Conservation (phyloP, 148 eudicot species). For the Rhododendron henanense region DNA sequence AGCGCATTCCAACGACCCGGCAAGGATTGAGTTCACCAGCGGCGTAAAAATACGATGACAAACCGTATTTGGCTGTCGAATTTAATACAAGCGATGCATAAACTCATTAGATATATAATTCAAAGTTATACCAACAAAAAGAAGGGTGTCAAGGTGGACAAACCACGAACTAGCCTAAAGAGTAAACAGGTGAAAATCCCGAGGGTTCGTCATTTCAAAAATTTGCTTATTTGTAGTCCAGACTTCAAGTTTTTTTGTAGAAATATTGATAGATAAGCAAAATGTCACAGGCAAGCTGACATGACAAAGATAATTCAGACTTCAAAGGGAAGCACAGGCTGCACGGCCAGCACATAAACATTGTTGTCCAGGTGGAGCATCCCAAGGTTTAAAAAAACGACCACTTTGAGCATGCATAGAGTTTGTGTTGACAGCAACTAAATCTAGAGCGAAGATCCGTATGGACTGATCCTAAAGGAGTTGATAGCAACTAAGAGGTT, state of each 20-base stretch:
- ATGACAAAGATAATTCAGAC: background rate
- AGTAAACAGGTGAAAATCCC: background rate
- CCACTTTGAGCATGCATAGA: background rate
- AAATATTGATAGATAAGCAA: background rate
- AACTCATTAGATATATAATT: background rate
- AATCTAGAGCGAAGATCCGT: background rate
- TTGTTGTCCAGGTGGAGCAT: background rate
- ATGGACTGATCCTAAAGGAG: too few relatives aligned
- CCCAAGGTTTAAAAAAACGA: background rate
- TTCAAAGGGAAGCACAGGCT: background rate
- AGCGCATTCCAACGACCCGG: constrained; percentile 16
- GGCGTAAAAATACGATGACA: constrained; percentile 7
- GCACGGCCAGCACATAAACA: background rate
- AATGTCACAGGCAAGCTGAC: background rate
- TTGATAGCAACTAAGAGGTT: background rate
- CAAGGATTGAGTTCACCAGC: constrained; percentile 11
- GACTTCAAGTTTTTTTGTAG: background rate
- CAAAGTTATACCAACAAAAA: background rate
- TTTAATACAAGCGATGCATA: background rate
- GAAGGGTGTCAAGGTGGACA: background rate
- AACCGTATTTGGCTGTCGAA: constrained; percentile 12
- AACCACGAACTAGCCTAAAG: background rate
- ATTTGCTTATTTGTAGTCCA: background rate
- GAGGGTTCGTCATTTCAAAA: background rate
- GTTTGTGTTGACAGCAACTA: background rate